Base-by-base conservation (phyloP, 176 grass and related monocot species). In the Oryza glaberrima region DNA sequence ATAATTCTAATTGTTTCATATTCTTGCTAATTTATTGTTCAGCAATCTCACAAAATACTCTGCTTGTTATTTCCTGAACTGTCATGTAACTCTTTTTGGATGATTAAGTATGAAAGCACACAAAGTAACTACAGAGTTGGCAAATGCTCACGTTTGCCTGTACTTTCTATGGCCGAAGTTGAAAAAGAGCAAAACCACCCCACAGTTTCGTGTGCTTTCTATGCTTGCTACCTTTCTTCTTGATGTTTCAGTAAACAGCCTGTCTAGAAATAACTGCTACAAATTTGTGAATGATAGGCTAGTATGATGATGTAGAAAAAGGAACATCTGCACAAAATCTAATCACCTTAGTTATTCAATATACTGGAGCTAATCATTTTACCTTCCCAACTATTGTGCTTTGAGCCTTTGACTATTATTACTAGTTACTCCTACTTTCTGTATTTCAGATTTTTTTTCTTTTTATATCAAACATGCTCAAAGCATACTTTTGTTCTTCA, bases 401-500 rank as follows among this genome's bases (percentile, higher is more conserved):
- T 56, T 6, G 36, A 38, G 35, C 36, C 36, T 38, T 38, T 26
- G 76, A 65, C 58, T 38, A 41, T 40, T 36, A 9, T 85, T 80
- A 30, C 70, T 72, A 22, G 63, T 51, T 19, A 70, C 44, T 67
- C 40, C 40, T 79, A 14, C 15, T 12, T 6, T 68, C 13, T 73
- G 51, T 92, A 32, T 41, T 41, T 84, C 48, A 34, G 83, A 11
- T 28, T 56, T 64, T 41, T 30, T 32, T 32, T 32, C 30, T 32
- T 8, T 19, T 67, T 80, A 63, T 43, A 84, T 79, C 19, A 71
- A 87, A 69, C 69, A 34, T 68, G 20, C 13, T 11, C n/a, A 76
- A 76, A 51, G 64, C 41, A 83, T 75, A 15, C 25, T 72, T 77
- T 19, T 71, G n/a, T 89, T 90, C 52, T 72, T 89, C 72, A 67